Conservation (phyloP, 1,284 basidiomycete genomes). For the Trichosporon sp. region DNA sequence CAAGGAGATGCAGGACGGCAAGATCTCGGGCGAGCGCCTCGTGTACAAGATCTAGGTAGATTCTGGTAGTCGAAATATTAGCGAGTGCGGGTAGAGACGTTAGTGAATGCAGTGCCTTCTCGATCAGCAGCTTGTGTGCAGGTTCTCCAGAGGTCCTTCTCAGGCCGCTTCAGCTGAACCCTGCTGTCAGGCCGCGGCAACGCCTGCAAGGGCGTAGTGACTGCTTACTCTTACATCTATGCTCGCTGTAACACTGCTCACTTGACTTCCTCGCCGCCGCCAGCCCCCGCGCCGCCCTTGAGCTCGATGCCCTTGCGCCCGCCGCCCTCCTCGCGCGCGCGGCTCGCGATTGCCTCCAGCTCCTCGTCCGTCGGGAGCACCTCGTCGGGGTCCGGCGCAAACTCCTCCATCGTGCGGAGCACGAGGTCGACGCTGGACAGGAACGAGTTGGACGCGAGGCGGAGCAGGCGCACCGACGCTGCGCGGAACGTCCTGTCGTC, state of each 20-base stretch:
- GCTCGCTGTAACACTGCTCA: slow-evolving; percentile 5
- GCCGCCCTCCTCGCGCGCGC: slow-evolving; percentile 24
- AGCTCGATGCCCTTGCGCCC: slow-evolving; percentile 44
- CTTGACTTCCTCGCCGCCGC: slow-evolving; percentile 40
- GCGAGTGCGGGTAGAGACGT: neutral
- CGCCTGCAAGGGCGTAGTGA: too few relatives aligned
- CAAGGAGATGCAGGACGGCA: slow-evolving; percentile 23
- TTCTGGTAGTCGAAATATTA: neutral
- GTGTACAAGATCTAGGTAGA: slow-evolving; percentile 17
- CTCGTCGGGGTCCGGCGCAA: slow-evolving; percentile 49
- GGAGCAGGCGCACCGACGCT: slow-evolving; percentile 78
- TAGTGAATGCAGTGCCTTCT: too few relatives aligned
- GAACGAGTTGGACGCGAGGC: slow-evolving; percentile 74
- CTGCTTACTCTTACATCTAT: neutral
- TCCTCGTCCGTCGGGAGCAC: slow-evolving; percentile 33
- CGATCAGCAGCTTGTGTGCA: neutral
- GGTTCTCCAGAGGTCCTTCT: too few relatives aligned
- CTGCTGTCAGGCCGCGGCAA: too few relatives aligned
- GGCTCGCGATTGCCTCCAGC: slow-evolving; percentile 26
- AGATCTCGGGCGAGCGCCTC: slow-evolving; percentile 18
- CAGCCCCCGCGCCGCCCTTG: slow-evolving; percentile 38
- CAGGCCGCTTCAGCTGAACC: too few relatives aligned
- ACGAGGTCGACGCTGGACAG: slow-evolving; percentile 81
- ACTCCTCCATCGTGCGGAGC: slow-evolving; percentile 72
- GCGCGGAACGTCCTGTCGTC: slow-evolving; percentile 33